These are phyloP conservation scores for Marasmius oreades DNA, from an alignment of 1,284 basidiomycete species.

Conservation along the genomic window DNA sequence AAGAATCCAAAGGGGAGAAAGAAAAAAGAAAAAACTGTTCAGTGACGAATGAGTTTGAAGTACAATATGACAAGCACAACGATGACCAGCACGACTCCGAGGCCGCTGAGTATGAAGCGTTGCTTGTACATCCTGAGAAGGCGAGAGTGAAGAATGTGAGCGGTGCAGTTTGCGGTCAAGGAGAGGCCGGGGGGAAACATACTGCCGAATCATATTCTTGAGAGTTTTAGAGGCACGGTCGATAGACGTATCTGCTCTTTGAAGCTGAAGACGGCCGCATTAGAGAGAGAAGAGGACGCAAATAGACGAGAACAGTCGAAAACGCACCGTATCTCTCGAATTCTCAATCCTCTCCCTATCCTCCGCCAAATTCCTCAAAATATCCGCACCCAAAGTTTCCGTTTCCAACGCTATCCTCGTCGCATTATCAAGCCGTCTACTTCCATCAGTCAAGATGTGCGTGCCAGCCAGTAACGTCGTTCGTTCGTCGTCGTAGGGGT, in stretches of 20 bases:
- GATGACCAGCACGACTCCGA: slow-evolving; percentile 36
- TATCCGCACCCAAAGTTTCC: slow-evolving; percentile 90
- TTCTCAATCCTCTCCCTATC: slow-evolving; percentile 95
- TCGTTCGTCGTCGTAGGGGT: slow-evolving; percentile 70
- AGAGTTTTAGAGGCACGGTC: slow-evolving; percentile 40
- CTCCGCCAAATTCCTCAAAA: slow-evolving; percentile 74
- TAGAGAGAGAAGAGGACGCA: not conserved
- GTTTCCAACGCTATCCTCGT: slow-evolving; percentile 91
- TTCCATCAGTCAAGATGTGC: slow-evolving; percentile 65
- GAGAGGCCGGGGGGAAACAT: slow-evolving; percentile 15
- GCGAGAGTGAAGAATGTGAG: not conserved
- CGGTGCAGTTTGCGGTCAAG: not conserved
- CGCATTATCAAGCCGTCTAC: slow-evolving; percentile 73
- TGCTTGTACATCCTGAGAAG: slow-evolving; percentile 39
- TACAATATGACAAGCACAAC: slow-evolving; percentile 39
- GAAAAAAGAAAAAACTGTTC: too few relatives aligned
- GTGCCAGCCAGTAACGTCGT: slow-evolving; percentile 71
- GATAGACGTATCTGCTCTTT: slow-evolving; percentile 37
- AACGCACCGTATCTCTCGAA: slow-evolving; percentile 76
- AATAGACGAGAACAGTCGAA: not conserved
- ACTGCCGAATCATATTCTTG: slow-evolving; percentile 46
- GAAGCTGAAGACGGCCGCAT: slow-evolving; percentile 26
- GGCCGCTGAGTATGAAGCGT: slow-evolving; percentile 33
- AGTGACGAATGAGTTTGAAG: slow-evolving; percentile 33
- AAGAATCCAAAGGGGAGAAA: too few relatives aligned